phyloP scores from a whole-genome alignment of 805 yeast species.

The Monosporozyma solicola region DNA sequence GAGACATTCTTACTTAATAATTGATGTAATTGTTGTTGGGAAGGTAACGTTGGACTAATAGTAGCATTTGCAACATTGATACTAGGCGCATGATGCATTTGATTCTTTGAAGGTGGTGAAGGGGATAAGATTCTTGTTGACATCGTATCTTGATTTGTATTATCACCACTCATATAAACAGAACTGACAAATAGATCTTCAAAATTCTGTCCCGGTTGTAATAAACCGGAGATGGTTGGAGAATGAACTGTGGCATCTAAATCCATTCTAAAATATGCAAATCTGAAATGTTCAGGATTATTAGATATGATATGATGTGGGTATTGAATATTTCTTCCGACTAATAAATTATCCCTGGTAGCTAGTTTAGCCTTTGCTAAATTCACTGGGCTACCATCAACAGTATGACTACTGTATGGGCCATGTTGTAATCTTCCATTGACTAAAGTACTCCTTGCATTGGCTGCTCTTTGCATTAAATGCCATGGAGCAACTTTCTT shows the following conservation, averaged over 20 bases:
- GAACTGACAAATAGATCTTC: conserved; percentile 52
- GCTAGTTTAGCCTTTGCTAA: not conserved
- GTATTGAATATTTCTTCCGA: conserved; percentile 30
- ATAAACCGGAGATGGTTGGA: conserved; percentile 73
- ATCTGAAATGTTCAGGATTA: conserved; percentile 55
- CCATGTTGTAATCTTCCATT: not conserved
- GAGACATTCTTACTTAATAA: conserved; percentile 11
- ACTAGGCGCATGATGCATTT: not conserved
- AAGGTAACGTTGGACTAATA: not conserved
- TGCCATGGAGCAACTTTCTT: conserved; percentile 71
- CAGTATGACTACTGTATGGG: not conserved
- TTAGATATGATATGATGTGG: conserved; percentile 39
- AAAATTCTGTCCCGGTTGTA: conserved; percentile 53
- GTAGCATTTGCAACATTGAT: not conserved
- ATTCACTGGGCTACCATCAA: not conserved
- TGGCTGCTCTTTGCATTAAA: conserved; percentile 20
- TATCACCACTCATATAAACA: conserved; percentile 21
- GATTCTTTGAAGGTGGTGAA: conserved; percentile 1
- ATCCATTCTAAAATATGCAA: conserved; percentile 88
- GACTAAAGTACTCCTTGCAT: conserved; percentile 1
- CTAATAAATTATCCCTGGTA: conserved; percentile 22
- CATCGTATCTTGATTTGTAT: not conserved
- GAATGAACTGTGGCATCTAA: conserved; percentile 84
- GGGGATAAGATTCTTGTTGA: not conserved
- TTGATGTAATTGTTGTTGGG: conserved; percentile 2